phyloP scores from a whole-genome alignment of 345 rosid genomes.

The Boechera stricta region DNA sequence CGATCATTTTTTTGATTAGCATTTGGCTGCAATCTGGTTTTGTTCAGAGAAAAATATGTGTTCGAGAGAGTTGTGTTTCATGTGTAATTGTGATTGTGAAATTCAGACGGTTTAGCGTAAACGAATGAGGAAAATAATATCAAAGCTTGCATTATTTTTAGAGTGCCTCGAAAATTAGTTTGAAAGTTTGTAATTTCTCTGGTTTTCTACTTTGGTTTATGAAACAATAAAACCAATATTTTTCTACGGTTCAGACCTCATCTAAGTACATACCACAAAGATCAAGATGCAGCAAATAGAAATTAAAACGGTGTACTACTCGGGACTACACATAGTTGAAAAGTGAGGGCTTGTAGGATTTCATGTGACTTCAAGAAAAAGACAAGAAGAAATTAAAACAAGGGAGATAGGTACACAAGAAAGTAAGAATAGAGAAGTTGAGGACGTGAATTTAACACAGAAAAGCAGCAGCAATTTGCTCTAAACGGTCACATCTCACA shows the following conservation, averaged over 20 bases:
- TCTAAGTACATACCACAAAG: constrained; percentile 5
- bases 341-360: constrained; percentile 39
- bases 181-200: background rate
- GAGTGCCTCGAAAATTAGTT: background rate
- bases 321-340: constrained; percentile 28
- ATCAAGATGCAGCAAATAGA: constrained; percentile 4
- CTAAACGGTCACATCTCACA: constrained; percentile 48
- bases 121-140: constrained; percentile 17
- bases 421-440: constrained; percentile 41
- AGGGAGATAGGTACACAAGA: constrained; percentile 49
- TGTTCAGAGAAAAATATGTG: constrained; percentile 22
- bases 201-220: constrained; percentile 24
- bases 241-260: background rate
- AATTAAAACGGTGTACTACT: constrained; percentile 36
- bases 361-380: constrained; percentile 38
- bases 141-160: constrained; percentile 3
- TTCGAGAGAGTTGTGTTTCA: constrained; percentile 28
- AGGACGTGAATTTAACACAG: constrained; percentile 39
- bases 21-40: constrained; percentile 29
- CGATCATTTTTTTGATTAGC: constrained; percentile 30
- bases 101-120: constrained; percentile 20
- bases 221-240: background rate
- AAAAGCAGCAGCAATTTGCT: constrained; percentile 45
- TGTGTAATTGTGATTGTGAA: constrained; percentile 39
- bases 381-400: constrained; percentile 42